Percentiles rank a stretch among this genome's conserved stretches.
Conservation (phyloP, 805 yeast species). For the Suhomyces emberorum region DNA sequence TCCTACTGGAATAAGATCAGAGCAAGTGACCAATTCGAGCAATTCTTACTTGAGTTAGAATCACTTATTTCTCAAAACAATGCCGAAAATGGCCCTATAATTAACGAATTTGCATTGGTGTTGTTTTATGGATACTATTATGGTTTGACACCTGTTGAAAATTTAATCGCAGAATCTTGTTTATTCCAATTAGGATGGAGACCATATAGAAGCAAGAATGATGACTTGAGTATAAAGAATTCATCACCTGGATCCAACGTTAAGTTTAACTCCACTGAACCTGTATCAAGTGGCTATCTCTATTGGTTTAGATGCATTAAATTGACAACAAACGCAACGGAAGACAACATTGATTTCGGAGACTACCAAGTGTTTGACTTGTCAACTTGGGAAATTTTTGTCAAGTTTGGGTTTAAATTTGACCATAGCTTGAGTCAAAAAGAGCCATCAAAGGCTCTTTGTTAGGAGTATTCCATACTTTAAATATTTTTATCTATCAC, state of each 20-base stretch:
- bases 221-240: slow-evolving; percentile 1
- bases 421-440: slow-evolving; percentile 31
- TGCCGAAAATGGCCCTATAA: slow-evolving; percentile 19
- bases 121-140: slow-evolving; percentile 43
- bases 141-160: slow-evolving; percentile 42
- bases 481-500: not conserved
- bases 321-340: slow-evolving; percentile 7
- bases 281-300: slow-evolving; percentile 4
- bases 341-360: slow-evolving; percentile 25
- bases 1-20: slow-evolving; percentile 41
- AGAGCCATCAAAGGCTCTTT: slow-evolving; percentile 22
- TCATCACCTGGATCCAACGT: slow-evolving; percentile 2
- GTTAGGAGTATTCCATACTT: slow-evolving; percentile 7
- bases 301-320: slow-evolving; percentile 30
- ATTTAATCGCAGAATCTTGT: slow-evolving; percentile 39
- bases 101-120: slow-evolving; percentile 37
- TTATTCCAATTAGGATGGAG: slow-evolving; percentile 41
- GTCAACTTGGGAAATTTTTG: slow-evolving; percentile 38
- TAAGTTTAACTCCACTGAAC: not conserved
- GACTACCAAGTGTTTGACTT: slow-evolving; percentile 43
- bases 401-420: slow-evolving; percentile 36
- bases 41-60: slow-evolving; percentile 29
- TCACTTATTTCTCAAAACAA: slow-evolving; percentile 18
- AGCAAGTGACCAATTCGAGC: slow-evolving; percentile 31
- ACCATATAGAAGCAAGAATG: slow-evolving; percentile 29